A percentile compares a stretch with the other conserved stretches of the same genome.
Evolutionary conservation across 768 basidiomycete species (phyloP).

Genomic region (Pleurotus platypus): DNA sequence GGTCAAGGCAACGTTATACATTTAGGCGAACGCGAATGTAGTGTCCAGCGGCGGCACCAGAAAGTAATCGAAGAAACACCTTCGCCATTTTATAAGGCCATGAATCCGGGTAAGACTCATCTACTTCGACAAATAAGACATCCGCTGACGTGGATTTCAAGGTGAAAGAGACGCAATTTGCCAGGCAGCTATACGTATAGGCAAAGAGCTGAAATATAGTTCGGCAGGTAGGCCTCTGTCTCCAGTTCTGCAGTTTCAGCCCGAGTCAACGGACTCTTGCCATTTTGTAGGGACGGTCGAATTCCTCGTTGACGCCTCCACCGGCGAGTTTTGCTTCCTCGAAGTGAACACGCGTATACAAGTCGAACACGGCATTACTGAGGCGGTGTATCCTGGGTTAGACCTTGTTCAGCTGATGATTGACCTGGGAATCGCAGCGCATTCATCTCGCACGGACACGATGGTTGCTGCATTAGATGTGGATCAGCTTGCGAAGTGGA

Average conservation of each 20-base stretch:
- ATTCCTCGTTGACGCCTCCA: conserved; percentile 54
- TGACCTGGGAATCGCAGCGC: conserved; percentile 44
- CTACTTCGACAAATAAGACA: not conserved
- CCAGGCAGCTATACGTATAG: conserved; percentile 48
- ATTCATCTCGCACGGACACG: conserved; percentile 11
- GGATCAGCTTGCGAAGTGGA: not conserved
- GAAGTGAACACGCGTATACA: conserved; percentile 73
- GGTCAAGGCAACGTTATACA: conserved; percentile 55
- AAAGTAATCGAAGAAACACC: conserved; percentile 73
- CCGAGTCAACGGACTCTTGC: not conserved
- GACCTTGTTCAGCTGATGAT: conserved; percentile 69
- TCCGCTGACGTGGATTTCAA: conserved; percentile 13
- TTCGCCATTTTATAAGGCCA: conserved; percentile 47
- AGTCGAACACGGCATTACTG: conserved; percentile 69
- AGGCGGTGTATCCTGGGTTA: conserved; percentile 47
- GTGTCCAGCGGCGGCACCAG: conserved; percentile 65
- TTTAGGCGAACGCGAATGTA: conserved; percentile 71
- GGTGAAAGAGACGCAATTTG: conserved; percentile 46
- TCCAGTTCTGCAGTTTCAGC: not conserved
- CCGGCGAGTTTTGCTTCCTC: conserved; percentile 58
- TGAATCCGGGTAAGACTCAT: not conserved
- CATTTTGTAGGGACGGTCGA: conserved; percentile 56
- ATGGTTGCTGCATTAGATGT: not conserved
- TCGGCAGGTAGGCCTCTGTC: conserved; percentile 45
- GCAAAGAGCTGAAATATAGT: conserved; percentile 45